Evolutionary conservation across 78 protist species (phyloP).

Genomic region (Dictyostelium firmibasis): DNA sequence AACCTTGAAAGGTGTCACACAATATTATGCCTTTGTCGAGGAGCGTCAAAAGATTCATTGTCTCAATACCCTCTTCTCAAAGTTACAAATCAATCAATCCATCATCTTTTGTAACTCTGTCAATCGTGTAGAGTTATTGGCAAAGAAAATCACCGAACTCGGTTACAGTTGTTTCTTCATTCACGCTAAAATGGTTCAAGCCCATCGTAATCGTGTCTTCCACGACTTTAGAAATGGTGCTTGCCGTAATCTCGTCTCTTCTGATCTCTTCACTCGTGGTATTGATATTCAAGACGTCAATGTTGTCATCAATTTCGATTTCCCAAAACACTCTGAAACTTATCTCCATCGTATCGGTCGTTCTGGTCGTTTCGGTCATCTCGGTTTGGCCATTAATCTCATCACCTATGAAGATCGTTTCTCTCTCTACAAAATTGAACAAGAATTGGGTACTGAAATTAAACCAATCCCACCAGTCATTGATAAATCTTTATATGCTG

Average conservation of each 20-base stretch:
- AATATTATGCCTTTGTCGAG: conserved; percentile 99
- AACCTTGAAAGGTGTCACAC: conserved; percentile 98
- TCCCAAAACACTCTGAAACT: conserved; percentile 97
- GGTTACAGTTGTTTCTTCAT: conserved; percentile 99
- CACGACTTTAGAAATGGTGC: conserved; percentile 98
- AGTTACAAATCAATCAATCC: conserved; percentile 98
- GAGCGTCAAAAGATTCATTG: conserved; percentile 98
- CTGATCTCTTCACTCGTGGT: conserved; percentile 98
- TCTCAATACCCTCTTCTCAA: conserved; percentile 96
- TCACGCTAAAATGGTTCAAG: conserved; percentile 98
- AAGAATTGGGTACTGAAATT: conserved; percentile 98
- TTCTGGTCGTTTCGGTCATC: conserved; percentile 98
- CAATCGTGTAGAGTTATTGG: conserved; percentile 98
- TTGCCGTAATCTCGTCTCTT: conserved; percentile 98
- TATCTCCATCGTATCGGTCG: conserved; percentile 99
- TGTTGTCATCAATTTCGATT: conserved; percentile 99
- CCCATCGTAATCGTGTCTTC: conserved; percentile 98
- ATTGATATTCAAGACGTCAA: conserved; percentile 99
- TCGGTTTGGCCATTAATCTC: conserved; percentile 99
- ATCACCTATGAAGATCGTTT: conserved; percentile 97
- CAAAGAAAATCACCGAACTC: conserved; percentile 94
- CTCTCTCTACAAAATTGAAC: conserved; percentile 95
- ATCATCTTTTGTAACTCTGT: conserved; percentile 99
- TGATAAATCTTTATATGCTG: conserved; percentile 86
- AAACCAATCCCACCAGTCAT: conserved; percentile 97